phyloP scores from a whole-genome alignment of 805 yeast species.

The Saturnispora kantuleensis region DNA sequence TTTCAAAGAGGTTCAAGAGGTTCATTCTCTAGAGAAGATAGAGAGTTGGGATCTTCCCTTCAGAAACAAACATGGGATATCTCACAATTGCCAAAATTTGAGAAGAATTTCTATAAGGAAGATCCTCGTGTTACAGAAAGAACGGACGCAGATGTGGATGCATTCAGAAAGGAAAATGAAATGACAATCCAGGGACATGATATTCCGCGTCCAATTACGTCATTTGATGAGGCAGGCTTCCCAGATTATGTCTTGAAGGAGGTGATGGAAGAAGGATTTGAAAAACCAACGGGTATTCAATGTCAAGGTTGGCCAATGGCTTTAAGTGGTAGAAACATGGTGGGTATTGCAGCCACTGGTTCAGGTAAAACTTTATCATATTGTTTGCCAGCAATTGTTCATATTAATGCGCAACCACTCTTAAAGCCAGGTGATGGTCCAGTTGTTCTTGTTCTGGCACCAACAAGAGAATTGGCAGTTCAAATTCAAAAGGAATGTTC shows the following conservation, averaged over 20 bases:
- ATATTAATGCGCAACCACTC: constrained; percentile 95
- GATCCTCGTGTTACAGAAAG: constrained; percentile 69
- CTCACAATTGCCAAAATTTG: constrained; percentile 73
- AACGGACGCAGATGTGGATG: constrained; percentile 58
- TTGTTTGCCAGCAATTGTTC: constrained; percentile 95
- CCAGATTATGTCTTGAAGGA: constrained; percentile 87
- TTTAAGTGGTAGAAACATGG: constrained; percentile 94
- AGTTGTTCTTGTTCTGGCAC: constrained; percentile 88
- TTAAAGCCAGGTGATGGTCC: constrained; percentile 95
- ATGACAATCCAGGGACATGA: constrained; percentile 79
- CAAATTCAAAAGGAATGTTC: constrained; percentile 95
- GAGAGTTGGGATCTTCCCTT: constrained; percentile 46
- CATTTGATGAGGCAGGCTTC: constrained; percentile 96
- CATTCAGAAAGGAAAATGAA: constrained; percentile 73
- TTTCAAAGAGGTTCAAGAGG: constrained; percentile 30
- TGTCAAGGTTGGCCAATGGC: constrained; percentile 99
- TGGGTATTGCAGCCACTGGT: constrained; percentile 98
- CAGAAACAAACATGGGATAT: constrained; percentile 75
- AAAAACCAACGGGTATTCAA: constrained; percentile 90
- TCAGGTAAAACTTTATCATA: constrained; percentile 97
- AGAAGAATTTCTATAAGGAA: constrained; percentile 90
- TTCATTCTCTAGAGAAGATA: constrained; percentile 30
- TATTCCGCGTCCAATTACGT: constrained; percentile 88
- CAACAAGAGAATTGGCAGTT: constrained; percentile 97
- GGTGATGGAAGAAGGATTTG: constrained; percentile 88